These are phyloP conservation scores for Lipomyces yamanashiensis DNA, from an alignment of 805 yeast genomes.

Conservation along the genomic window DNA sequence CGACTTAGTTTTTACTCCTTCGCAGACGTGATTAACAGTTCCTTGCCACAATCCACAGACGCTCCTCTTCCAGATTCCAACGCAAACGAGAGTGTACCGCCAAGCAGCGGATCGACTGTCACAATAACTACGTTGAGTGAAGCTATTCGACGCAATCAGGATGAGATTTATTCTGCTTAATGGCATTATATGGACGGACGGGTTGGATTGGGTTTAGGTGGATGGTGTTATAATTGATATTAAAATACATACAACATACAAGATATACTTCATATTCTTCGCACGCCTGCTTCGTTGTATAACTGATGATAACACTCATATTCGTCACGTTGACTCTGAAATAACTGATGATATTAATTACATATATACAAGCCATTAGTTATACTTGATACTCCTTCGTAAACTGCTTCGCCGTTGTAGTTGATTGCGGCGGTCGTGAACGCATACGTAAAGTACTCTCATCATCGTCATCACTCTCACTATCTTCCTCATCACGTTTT, in stretches of 20 bases:
- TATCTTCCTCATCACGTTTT: too few relatives aligned
- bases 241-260: too few relatives aligned
- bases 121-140: conserved; percentile 23
- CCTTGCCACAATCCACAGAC: background rate
- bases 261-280: too few relatives aligned
- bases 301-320: too few relatives aligned
- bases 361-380: background rate
- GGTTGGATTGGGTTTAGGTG: conserved; percentile 4
- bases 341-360: too few relatives aligned
- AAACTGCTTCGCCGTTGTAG: background rate
- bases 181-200: background rate
- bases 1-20: conserved; percentile 27
- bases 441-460: background rate
- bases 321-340: too few relatives aligned
- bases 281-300: too few relatives aligned
- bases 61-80: background rate
- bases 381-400: background rate
- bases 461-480: too few relatives aligned
- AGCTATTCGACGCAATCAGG: conserved; percentile 18
- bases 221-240: background rate
- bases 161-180: conserved; percentile 7
- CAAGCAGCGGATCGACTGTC: background rate
- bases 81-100: too few relatives aligned
- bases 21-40: conserved; percentile 21
- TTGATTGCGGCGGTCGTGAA: background rate